Base-by-base conservation (phyloP, 306 rosid species). In the Lupinus albus region DNA sequence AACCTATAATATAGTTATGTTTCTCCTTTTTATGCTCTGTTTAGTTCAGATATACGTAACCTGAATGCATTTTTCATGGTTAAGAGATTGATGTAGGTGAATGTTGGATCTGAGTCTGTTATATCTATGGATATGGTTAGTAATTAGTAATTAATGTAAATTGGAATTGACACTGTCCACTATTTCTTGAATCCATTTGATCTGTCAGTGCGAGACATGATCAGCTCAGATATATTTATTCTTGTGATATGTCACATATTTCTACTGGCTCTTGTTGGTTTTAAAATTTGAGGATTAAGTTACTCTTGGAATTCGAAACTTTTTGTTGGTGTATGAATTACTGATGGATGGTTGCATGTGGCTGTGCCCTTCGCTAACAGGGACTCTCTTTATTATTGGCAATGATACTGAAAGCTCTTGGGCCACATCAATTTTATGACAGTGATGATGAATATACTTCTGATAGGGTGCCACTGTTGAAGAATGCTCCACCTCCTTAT, bases 321-420 rank as follows among this genome's bases (percentile, higher is more conserved):
- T 68, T 70, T 49, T 42, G 41, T 60, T 41, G 18, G 59, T 50
- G 54, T 59, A 63, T 45, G 61, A 67, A 35, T 32, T 47, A 67
- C 36, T 71, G 47, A 65, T 66, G 51, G 20, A 61, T 62, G 65
- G 32, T 30, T 73, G 38, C 54, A 1, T 25, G 30, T 25, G 30
- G 30, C 51, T 58, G 11, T 66, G 65, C 65, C 65, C 8, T 68
- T 68, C 49, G 17, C 44, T 48, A 0, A 39, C 86, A 89, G 96
- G 90, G 90, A 16, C 64, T 89, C 66, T 82, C 92, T 39, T 67
- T 89, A 28, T 72, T 92, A 67, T 70, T 92, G 81, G 87, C 96
- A 75, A 87, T 84, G 89, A 55, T 87, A 71, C 87, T 89, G 67
- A 92, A 87, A 74, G 96, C 87, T 54, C 88, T 85, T 20, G 92